Evolutionary conservation across 1,139 yeast species (phyloP).

Genomic region (Geotrichum histeridarum): DNA sequence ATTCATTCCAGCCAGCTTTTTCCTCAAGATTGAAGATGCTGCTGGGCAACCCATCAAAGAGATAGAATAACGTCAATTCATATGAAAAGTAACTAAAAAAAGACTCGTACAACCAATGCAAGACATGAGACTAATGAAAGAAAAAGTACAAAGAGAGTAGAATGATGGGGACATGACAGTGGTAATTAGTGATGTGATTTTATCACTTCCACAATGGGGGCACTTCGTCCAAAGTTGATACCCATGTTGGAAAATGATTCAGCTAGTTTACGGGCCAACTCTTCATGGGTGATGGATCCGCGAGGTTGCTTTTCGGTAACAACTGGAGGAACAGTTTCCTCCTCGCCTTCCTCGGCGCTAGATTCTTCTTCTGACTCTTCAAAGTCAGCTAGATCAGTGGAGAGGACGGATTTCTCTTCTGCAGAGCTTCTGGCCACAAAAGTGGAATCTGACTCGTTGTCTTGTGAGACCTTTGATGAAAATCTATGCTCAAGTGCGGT

Average conservation of each 20-base stretch:
- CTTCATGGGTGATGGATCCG: conserved; percentile 8
- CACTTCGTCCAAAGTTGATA: conserved; percentile 19
- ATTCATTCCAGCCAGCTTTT: conserved; percentile 44
- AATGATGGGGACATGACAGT: background rate
- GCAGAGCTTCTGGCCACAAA: background rate
- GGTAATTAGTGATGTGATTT: conserved; percentile 9
- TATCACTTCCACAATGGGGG: conserved; percentile 20
- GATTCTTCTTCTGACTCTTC: background rate
- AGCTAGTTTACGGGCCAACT: conserved; percentile 15
- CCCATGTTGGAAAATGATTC: conserved; percentile 18
- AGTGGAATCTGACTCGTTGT: background rate
- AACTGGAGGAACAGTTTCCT: background rate
- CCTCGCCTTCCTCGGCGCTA: background rate
- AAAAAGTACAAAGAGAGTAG: background rate
- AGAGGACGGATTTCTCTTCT: conserved; percentile 1
- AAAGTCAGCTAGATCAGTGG: background rate
- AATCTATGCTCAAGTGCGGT: conserved; percentile 24
- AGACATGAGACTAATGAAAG: background rate
- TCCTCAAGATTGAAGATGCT: conserved; percentile 34
- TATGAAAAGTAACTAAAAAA: background rate
- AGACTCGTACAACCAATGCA: background rate
- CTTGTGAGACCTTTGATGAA: background rate
- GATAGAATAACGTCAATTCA: background rate
- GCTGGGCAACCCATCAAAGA: conserved; percentile 1
- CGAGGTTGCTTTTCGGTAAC: background rate